phyloP scores from a whole-genome alignment of 2,329 filamentous ascomycete genomes.

The Penicillium oxalicum region DNA sequence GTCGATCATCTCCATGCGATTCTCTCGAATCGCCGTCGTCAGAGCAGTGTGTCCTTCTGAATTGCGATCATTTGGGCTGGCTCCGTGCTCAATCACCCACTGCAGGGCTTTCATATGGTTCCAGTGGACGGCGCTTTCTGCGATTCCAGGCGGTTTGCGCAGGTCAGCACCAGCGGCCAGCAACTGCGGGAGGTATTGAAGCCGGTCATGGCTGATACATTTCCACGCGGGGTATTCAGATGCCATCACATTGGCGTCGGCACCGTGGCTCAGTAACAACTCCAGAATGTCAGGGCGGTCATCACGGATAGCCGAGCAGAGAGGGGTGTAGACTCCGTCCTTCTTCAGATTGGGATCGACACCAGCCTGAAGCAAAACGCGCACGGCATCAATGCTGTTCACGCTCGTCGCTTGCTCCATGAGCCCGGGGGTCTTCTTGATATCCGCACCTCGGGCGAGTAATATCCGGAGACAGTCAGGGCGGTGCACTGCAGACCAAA shows the following conservation, averaged over 20 bases:
- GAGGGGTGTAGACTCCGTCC: conserved; percentile 61
- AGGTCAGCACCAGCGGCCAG: conserved; percentile 57
- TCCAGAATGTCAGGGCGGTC: conserved; percentile 57
- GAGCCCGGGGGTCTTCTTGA: conserved; percentile 55
- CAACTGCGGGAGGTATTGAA: conserved; percentile 55
- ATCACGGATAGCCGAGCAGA: conserved; percentile 64
- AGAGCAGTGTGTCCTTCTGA: conserved; percentile 56
- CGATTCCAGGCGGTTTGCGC: conserved; percentile 56
- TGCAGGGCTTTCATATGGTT: conserved; percentile 57
- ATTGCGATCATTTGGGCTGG: conserved; percentile 56
- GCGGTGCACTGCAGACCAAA: conserved; percentile 60
- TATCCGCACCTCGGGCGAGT: conserved; percentile 54
- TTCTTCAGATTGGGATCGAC: conserved; percentile 59
- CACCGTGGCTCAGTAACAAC: conserved; percentile 50
- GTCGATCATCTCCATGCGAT: conserved; percentile 55
- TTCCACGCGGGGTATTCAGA: conserved; percentile 63
- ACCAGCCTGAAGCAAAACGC: conserved; percentile 52
- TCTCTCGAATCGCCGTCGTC: conserved; percentile 60
- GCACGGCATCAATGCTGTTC: conserved; percentile 59
- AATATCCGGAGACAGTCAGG: conserved; percentile 54
- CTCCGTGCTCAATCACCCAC: conserved; percentile 53
- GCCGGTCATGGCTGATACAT: conserved; percentile 60
- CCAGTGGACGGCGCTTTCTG: conserved; percentile 58
- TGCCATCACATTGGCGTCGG: conserved; percentile 50
- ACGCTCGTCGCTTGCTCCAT: conserved; percentile 60